These are phyloP conservation scores for Akanthomyces uredinophilus DNA, from an alignment of 2,329 filamentous ascomycete genomes.

Conservation along the genomic window DNA sequence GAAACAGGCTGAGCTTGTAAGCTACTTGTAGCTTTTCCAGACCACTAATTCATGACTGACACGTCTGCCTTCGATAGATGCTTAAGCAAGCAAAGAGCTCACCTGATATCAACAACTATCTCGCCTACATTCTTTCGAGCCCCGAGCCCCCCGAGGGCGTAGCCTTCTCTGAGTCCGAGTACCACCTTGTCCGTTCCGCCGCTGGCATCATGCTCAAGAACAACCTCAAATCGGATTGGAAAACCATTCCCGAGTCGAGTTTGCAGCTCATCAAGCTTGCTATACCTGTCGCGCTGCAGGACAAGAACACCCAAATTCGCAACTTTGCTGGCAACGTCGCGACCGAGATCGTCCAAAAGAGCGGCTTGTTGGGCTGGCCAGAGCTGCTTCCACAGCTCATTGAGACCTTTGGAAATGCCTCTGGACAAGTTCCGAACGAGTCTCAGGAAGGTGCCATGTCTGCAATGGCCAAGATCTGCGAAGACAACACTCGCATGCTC, in stretches of 20 bases:
- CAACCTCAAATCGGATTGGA: slow-evolving; percentile 72
- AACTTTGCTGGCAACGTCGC: slow-evolving; percentile 90
- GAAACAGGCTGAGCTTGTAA: slow-evolving; percentile 83
- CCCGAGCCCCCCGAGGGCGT: slow-evolving; percentile 56
- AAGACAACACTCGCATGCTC: slow-evolving; percentile 84
- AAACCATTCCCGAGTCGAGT: slow-evolving; percentile 67
- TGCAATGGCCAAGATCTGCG: slow-evolving; percentile 90
- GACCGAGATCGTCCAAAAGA: slow-evolving; percentile 80
- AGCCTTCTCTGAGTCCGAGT: slow-evolving; percentile 53
- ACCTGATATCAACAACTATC: slow-evolving; percentile 95
- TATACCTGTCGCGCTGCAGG: slow-evolving; percentile 73
- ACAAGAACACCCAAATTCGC: slow-evolving; percentile 75
- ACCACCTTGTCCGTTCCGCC: slow-evolving; percentile 75
- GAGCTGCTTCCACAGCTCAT: slow-evolving; percentile 82
- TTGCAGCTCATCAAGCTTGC: slow-evolving; percentile 74
- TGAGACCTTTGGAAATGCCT: slow-evolving; percentile 67
- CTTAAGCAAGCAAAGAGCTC: slow-evolving; percentile 81
- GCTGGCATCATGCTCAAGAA: slow-evolving; percentile 96
- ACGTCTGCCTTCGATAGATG: slow-evolving; percentile 61
- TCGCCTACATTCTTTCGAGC: slow-evolving; percentile 83
- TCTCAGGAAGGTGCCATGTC: slow-evolving; percentile 92
- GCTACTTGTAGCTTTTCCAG: slow-evolving; percentile 24
- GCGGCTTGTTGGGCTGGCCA: slow-evolving; percentile 85
- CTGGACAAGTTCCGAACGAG: slow-evolving; percentile 60
- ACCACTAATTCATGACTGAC: slow-evolving; percentile 21